A percentile compares a stretch with the other conserved stretches of the same genome.
Conservation (phyloP, 768 basidiomycete genomes). For the Boletus reticulatus region DNA sequence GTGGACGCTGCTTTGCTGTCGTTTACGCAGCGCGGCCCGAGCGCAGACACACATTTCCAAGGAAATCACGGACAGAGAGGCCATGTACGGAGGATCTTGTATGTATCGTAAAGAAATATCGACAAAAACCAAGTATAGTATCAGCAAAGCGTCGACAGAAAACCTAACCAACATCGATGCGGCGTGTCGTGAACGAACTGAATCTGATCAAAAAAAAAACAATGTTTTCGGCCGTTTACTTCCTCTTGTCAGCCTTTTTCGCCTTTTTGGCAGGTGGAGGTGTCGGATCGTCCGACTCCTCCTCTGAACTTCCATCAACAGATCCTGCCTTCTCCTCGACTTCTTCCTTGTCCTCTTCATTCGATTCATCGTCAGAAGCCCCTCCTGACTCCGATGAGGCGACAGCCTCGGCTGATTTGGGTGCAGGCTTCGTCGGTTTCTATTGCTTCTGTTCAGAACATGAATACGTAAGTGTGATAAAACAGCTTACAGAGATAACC, state of each 20-base stretch:
- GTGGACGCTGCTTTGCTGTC: constrained; percentile 34
- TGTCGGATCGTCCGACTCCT: constrained; percentile 25
- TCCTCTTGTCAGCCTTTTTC: constrained; percentile 28
- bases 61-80: background rate
- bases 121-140: constrained; percentile 28
- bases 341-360: constrained; percentile 25
- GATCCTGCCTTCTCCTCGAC: constrained; percentile 21
- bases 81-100: constrained; percentile 3
- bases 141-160: constrained; percentile 8
- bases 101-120: constrained; percentile 29
- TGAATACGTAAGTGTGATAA: constrained; percentile 6
- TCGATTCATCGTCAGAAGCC: constrained; percentile 22
- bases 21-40: constrained; percentile 27
- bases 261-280: constrained; percentile 31
- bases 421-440: constrained; percentile 23
- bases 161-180: constrained; percentile 2
- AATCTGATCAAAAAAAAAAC: background rate
- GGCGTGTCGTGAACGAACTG: constrained; percentile 7
- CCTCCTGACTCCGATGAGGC: constrained; percentile 32
- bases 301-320: constrained; percentile 21
- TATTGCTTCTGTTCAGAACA: constrained; percentile 17
- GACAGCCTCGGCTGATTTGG: constrained; percentile 26
- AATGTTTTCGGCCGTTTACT: constrained; percentile 13
- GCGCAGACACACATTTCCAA: constrained; percentile 5
- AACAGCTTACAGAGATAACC: constrained; percentile 17